Evolutionary conservation across 345 rosid genomes (phyloP), one percentile per base, ranked within the genome.

Genomic region (Rhodamnia argentea): DNA sequence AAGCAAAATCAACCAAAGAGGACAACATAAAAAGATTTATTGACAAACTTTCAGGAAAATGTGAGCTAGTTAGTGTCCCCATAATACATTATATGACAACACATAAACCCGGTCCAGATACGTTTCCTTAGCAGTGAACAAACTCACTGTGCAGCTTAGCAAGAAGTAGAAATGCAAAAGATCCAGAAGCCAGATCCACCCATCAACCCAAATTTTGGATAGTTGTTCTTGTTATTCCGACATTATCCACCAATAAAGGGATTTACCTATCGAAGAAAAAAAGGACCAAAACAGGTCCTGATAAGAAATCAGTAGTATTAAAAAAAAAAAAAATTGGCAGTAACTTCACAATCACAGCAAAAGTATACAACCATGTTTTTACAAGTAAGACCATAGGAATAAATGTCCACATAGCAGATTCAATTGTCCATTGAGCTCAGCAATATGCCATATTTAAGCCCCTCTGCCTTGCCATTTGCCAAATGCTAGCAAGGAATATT

Each of bases 211-310:
- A 81, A 56, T 27, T 74, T 32, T 18, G 86, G 87, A 84, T 15
- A 83, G 62, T 59, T 44, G 74, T 76, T 55, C 74, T 32, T 50
- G 44, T 87, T 89, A 86, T 85, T 89, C 83, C 62, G 14, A 78
- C 15, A 44, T 60, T 32, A 70, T 32, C 78, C 75, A 13, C 40
- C 54, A 10, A 55, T 44, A 58, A 5, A 59, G 64, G 57, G 76
- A 50, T 18, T 23, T 86, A 56, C 27, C 87, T 86, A 40, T 37
- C 53, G 29, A 47, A 14, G 3, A 37, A 86, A 37, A 59, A 51
- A 11, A 84, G 84, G 57, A 52, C 54, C 70, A 51, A 32, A 70
- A 70, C 3, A 32, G 78, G 3, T 70, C 22, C 47, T 44, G 0
- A 70, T 70, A 70, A 70, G 44, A 70, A 70, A 70, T 11, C 0